Evolutionary conservation across 2,329 filamentous ascomycete species (phyloP), one percentile per base, ranked within the genome.

Genomic region (Mycogone perniciosa): DNA sequence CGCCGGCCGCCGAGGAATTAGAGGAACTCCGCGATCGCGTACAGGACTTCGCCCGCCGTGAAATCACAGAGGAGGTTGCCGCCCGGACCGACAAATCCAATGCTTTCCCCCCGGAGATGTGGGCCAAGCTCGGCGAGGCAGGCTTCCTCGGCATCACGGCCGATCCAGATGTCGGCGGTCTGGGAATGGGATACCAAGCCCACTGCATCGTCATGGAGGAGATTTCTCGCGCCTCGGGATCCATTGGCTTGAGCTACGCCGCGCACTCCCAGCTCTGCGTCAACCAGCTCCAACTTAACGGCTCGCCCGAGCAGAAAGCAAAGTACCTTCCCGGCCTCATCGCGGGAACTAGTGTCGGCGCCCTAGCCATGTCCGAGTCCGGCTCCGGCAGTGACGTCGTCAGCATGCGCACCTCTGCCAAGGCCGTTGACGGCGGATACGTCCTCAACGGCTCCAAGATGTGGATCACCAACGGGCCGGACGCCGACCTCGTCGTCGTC

Each of bases 391-490:
- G 86, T 59, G 92, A 99, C 70, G 92, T 99, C 4, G 91, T 99
- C 30, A 88, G 86, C 69, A 97, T 97, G 92, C 89, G 91, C 67
- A 95, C 85, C 41, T 85, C 81, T 3, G 92, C 91, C 0, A 86
- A 82, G 65, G 76, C 81, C 56, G 87, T 89, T 8, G 87, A 93
- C 61, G 91, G 90, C 34, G 92, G 92, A 30, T 96, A 87, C 67
- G 56, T 91, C 20, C 74, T 99, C 50, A 89, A 91, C 63, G 92
- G 91, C 31, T 88, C 85, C 54, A 96, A 99, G 77, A 96, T 97
- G 92, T 99, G 92, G 92, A 99, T 99, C 66, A 99, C 92, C 55
- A 99, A 99, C 70, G 89, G 92, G 4, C 92, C 92, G 1, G 91
- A 97, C 65, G 93, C 93, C n/a, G 81, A 96, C 67, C 77, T 86